Evolutionary conservation across 2,329 filamentous ascomycete genomes (phyloP).

Genomic region (Fusarium pilosicola): DNA sequence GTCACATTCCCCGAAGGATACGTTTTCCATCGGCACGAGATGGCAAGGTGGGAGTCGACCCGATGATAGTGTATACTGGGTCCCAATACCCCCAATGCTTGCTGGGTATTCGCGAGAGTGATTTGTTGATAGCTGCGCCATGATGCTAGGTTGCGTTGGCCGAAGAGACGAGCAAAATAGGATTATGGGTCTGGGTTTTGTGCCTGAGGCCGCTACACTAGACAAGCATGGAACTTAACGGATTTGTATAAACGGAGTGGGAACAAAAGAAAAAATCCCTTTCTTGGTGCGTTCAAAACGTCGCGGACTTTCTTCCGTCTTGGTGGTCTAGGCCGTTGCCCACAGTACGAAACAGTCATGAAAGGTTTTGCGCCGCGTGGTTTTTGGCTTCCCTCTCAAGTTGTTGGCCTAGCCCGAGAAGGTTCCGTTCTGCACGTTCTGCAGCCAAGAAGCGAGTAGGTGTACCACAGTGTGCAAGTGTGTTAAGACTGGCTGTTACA

Average conservation of each 20-base stretch:
- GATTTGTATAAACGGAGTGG: slow-evolving; percentile 26
- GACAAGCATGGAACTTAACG: slow-evolving; percentile 16
- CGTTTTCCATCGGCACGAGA: neutral
- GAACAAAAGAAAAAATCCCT: slow-evolving; percentile 15
- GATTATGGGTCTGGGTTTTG: neutral
- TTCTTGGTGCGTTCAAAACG: slow-evolving; percentile 33
- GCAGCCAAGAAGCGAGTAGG: slow-evolving; percentile 14
- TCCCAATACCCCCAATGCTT: neutral
- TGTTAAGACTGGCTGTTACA: neutral
- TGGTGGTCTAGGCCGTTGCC: slow-evolving; percentile 16
- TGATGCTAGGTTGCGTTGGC: slow-evolving; percentile 8
- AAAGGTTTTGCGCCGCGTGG: slow-evolving; percentile 28
- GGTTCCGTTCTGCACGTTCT: slow-evolving; percentile 26
- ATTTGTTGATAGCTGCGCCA: slow-evolving; percentile 13
- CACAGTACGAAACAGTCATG: slow-evolving; percentile 38
- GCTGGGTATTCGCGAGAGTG: slow-evolving; percentile 3
- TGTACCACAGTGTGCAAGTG: neutral
- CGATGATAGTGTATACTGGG: slow-evolving; percentile 7
- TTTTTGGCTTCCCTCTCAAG: slow-evolving; percentile 19
- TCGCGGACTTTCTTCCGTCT: slow-evolving; percentile 22
- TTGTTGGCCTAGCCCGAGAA: slow-evolving; percentile 18
- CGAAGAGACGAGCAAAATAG: slow-evolving; percentile 1
- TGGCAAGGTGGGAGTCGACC: slow-evolving; percentile 7
- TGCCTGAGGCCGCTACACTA: slow-evolving; percentile 34
- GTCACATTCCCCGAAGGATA: slow-evolving; percentile 1